Conservation (phyloP, 2,329 filamentous ascomycete species). For the Didymella exigua region DNA sequence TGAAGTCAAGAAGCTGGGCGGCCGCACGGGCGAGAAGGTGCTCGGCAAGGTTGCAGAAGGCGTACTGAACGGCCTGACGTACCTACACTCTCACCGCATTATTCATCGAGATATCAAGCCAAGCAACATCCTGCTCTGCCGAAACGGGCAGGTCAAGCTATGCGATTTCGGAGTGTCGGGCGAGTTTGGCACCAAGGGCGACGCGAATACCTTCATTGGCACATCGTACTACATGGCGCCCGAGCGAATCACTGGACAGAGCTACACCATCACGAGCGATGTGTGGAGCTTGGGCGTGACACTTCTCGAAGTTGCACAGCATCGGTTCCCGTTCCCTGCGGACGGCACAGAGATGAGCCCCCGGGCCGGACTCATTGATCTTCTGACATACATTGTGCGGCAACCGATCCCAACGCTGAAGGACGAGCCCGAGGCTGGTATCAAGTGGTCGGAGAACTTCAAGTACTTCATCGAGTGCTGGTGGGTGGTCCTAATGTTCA, state of each 20-base stretch:
- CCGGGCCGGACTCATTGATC: conserved; percentile 87
- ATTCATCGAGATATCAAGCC: conserved; percentile 99
- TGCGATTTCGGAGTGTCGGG: conserved; percentile 98
- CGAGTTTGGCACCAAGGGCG: conserved; percentile 97
- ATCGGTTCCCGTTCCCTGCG: conserved; percentile 96
- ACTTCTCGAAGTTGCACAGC: conserved; percentile 97
- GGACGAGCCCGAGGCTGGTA: conserved; percentile 86
- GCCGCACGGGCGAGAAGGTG: conserved; percentile 94
- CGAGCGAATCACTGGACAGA: conserved; percentile 95
- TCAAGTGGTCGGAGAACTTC: conserved; percentile 95
- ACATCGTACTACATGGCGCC: conserved; percentile 99
- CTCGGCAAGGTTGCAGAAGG: conserved; percentile 96
- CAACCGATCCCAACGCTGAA: conserved; percentile 95
- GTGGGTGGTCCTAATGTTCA: conserved; percentile 63
- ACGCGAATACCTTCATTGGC: conserved; percentile 98
- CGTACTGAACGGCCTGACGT: conserved; percentile 89
- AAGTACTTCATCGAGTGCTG: conserved; percentile 99
- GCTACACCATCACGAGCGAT: conserved; percentile 97
- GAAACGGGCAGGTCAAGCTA: conserved; percentile 87
- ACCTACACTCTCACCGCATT: conserved; percentile 93
- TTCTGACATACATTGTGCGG: conserved; percentile 95
- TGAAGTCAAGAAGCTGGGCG: conserved; percentile 93
- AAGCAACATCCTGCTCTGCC: conserved; percentile 92
- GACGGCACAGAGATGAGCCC: conserved; percentile 96
- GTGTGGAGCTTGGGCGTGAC: conserved; percentile 98